Evolutionary conservation across 2,329 filamentous ascomycete genomes (phyloP).

Genomic region (Stenocarpella maydis): DNA sequence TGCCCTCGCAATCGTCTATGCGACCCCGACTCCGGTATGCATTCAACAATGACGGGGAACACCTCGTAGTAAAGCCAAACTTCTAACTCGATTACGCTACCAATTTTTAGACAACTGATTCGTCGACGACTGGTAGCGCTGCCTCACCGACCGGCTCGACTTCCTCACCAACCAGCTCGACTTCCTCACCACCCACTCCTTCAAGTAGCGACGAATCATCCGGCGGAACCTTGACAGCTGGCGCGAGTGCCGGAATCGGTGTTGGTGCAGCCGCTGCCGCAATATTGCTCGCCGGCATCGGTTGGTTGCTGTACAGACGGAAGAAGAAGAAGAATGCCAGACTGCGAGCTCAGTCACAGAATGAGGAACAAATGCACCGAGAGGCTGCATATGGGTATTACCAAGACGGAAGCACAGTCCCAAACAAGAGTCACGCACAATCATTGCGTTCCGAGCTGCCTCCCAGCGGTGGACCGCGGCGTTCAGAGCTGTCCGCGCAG

Average conservation of each 20-base stretch:
- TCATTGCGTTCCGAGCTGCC: constrained; percentile 5
- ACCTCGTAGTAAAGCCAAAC: too few relatives aligned
- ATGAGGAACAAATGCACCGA: neutral
- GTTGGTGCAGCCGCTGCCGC: neutral
- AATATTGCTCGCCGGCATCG: neutral
- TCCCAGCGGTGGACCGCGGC: neutral
- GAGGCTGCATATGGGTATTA: neutral
- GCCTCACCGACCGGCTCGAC: neutral
- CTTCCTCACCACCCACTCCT: neutral
- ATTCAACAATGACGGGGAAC: too few relatives aligned
- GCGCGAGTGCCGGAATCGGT: constrained; percentile 10
- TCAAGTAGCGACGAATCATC: neutral
- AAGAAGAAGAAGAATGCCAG: constrained; percentile 1
- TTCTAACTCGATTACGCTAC: neutral
- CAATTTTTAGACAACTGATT: neutral
- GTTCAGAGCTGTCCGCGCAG: neutral
- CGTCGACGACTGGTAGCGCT: neutral
- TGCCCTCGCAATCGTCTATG: constrained; percentile 5
- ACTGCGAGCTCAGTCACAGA: neutral
- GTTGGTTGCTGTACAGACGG: neutral
- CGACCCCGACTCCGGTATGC: constrained; percentile 8
- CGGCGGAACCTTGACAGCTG: neutral
- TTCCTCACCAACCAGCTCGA: neutral
- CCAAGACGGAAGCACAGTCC: neutral
- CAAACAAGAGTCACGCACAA: constrained; percentile 4